Base-by-base conservation (phyloP, 2,329 filamentous ascomycete genomes). In the Paramyrothecium roridum region DNA sequence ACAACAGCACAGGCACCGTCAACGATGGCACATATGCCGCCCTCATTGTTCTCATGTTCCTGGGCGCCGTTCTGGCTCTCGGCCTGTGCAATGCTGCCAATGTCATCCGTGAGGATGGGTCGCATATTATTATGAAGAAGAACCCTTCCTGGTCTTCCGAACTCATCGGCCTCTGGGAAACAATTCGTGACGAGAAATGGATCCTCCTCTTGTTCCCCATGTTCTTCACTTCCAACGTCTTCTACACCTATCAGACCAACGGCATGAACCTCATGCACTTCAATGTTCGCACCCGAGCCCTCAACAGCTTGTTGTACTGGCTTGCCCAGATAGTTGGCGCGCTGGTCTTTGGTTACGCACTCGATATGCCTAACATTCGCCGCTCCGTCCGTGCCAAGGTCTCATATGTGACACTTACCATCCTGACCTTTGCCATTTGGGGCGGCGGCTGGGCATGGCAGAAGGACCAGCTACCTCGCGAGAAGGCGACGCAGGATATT, bases 371-470 rank as follows among this genome's bases (percentile, higher is more conserved):
- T 1, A 67, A 65, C 33, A 59, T 82, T 12, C 72, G 68, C 43
- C 76, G 80, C 8, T 73, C 69, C 3, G 69, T 67, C 13, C 79
- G 80, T 12, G 80, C 80, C 21, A 70, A 74, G 19, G 60, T 76
- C 11, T 79, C 75, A 17, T 80, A 80, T 71, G 63, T 59, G 8
- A 65, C 76, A 45, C 69, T 83, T 33, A 75, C 82, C 26, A 66
- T 73, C 3, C 73, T 76, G 4, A 79, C 77, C 1, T 80, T 83
- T 76, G 72, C 61, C n/a, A 78, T 81, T 57, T 83, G 80, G 80
- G 80, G 80, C 26, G 80, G 79, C 22, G 87, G 86, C n/a, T 88
- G 85, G 62, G 79, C 76, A 19, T 89, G 88, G 72, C 84, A 89
- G 73, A 78, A 73, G 57, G 80, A 79, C 62, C 83, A 85, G 62